Base-by-base conservation (phyloP, 2,329 filamentous ascomycete genomes). In the Colletotrichum lupini region DNA sequence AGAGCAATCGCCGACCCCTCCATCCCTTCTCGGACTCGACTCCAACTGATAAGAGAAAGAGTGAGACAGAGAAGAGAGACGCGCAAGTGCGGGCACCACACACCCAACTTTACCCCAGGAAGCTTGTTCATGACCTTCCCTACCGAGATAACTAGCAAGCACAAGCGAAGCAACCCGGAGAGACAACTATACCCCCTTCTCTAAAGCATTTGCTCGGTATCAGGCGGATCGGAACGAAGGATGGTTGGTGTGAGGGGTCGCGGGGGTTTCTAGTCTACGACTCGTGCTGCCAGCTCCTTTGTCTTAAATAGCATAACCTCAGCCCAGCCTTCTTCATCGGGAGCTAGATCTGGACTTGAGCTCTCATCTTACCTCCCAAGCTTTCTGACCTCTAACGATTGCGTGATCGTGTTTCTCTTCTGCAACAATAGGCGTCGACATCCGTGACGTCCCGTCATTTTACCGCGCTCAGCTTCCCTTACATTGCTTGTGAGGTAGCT, bases 11-110 rank as follows among this genome's bases (percentile, higher is more conserved):
- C 19, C 19, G 42, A 22, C 42, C 42, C 42, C 42, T 49, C 42
- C 42, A n/a, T 22, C 46, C 49, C 24, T 35, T 35, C 52, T 52
- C 60, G 28, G 32, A 55, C 49, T 56, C 24, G 28, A 64, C 62
- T 68, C 69, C 69, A 59, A 72, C 69, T 72, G 69, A 72, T 72
- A 72, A 68, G 69, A 22, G 42, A 53, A 22, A 11, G 16, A 6
- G 37, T 42, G 37, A 42, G 37, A 42, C 37, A 42, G 37, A 42
- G 14, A 49, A 1, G 19, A 22, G 37, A 55, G 19, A 63, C 28
- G 52, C 42, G 28, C 60, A 42, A 53, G 52, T 28, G 62, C 32
- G 22, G 60, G 62, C 62, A 56, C 61, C 28, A 12, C 30, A 28
- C 14, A 30, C 12, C 12, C 12, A 49, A 24, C 46, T 7, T 8